Evolutionary conservation across 2,329 filamentous ascomycete species (phyloP).

Genomic region (Botrytis deweyae): DNA sequence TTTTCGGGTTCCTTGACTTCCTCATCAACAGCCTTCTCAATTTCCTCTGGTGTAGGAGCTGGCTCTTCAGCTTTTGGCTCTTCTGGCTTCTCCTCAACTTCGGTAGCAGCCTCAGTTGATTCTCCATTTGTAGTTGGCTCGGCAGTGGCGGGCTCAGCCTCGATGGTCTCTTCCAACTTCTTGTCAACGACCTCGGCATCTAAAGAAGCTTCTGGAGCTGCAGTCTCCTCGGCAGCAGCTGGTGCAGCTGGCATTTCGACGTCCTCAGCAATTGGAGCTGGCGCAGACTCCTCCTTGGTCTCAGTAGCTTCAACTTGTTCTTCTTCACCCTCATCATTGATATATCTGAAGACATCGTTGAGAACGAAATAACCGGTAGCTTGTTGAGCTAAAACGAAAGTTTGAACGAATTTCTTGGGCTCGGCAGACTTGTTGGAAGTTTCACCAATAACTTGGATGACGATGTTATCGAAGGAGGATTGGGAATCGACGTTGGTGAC

Average conservation of each 20-base stretch:
- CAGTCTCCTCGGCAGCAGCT: slow-evolving; percentile 40
- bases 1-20: slow-evolving; percentile 59
- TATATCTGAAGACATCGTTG: slow-evolving; percentile 96
- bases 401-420: slow-evolving; percentile 95
- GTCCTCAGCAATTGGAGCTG: slow-evolving; percentile 35
- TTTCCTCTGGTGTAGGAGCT: slow-evolving; percentile 47
- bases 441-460: slow-evolving; percentile 97
- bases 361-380: slow-evolving; percentile 97
- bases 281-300: slow-evolving; percentile 35
- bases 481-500: slow-evolving; percentile 98
- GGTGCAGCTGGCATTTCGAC: slow-evolving; percentile 40
- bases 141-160: slow-evolving; percentile 39
- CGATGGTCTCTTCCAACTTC: slow-evolving; percentile 68
- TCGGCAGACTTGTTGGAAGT: slow-evolving; percentile 91
- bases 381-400: slow-evolving; percentile 94
- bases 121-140: slow-evolving; percentile 47
- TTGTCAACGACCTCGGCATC: slow-evolving; percentile 63
- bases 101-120: slow-evolving; percentile 37
- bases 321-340: slow-evolving; percentile 80
- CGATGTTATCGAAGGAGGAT: slow-evolving; percentile 86
- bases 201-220: slow-evolving; percentile 32
- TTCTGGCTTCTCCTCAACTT: slow-evolving; percentile 40
- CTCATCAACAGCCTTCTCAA: slow-evolving; percentile 55
- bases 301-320: slow-evolving; percentile 52
- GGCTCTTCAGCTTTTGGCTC: slow-evolving; percentile 38